phyloP scores from a whole-genome alignment of 805 yeast species.

The Wickerhamomyces alni region DNA sequence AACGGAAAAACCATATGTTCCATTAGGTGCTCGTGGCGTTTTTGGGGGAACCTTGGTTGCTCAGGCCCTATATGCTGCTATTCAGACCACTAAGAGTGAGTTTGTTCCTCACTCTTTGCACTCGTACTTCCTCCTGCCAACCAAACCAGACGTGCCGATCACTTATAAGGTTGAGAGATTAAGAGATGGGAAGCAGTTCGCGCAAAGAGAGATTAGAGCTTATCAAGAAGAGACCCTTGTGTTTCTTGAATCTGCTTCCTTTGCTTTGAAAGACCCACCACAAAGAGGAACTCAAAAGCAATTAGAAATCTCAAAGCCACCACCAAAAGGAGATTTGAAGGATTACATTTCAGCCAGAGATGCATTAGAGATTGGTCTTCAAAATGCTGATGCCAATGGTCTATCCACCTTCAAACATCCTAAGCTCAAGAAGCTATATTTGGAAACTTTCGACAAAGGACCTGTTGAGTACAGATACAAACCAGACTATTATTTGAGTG shows the following conservation, averaged over 20 bases:
- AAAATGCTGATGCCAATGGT: background rate
- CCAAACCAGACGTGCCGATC: constrained; percentile 39
- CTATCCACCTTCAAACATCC: background rate
- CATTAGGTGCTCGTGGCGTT: constrained; percentile 55
- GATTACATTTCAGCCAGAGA: constrained; percentile 5
- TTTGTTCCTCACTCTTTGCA: constrained; percentile 58
- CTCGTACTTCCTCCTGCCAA: constrained; percentile 54
- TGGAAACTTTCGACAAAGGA: constrained; percentile 27
- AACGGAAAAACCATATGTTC: constrained; percentile 27
- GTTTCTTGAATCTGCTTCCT: constrained; percentile 43
- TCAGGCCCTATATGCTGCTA: constrained; percentile 56
- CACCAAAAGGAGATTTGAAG: constrained; percentile 9
- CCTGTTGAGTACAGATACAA: constrained; percentile 30
- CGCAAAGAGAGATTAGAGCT: constrained; percentile 48
- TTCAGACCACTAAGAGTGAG: constrained; percentile 39
- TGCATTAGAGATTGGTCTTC: background rate
- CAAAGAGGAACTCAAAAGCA: constrained; percentile 5
- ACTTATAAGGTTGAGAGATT: constrained; percentile 47
- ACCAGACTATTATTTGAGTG: constrained; percentile 26
- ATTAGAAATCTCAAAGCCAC: constrained; percentile 12
- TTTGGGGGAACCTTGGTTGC: constrained; percentile 70
- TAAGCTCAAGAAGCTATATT: constrained; percentile 13
- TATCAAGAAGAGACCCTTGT: constrained; percentile 46
- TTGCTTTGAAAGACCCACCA: constrained; percentile 9
- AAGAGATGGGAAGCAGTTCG: constrained; percentile 46